A percentile compares a stretch with the other conserved stretches of the same genome.
phyloP scores from a whole-genome alignment of 306 rosid genomes.

The Arachis stenosperma region DNA sequence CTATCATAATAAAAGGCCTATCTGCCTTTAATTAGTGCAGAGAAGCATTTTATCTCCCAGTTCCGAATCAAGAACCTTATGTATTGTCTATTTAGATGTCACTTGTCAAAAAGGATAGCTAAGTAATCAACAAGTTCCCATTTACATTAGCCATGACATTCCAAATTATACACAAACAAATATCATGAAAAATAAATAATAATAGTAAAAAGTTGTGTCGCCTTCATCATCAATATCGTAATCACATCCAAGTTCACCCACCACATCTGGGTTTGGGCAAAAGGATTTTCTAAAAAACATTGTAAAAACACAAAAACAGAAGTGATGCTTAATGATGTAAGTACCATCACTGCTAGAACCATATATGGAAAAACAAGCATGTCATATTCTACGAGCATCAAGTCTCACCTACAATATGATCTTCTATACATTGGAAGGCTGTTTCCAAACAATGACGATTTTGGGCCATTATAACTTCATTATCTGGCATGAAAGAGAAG shows the following conservation, averaged over 20 bases:
- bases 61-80: background rate
- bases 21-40: too few species aligned
- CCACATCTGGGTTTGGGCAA: slow-evolving; percentile 1
- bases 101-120: background rate
- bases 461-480: slow-evolving; percentile 92
- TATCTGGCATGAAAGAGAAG: slow-evolving; percentile 99
- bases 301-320: slow-evolving; percentile 12
- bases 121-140: slow-evolving; percentile 14
- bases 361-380: slow-evolving; percentile 13
- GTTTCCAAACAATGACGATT: slow-evolving; percentile 95
- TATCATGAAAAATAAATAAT: background rate
- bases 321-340: slow-evolving; percentile 8
- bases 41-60: background rate
- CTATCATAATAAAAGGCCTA: too few species aligned
- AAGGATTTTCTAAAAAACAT: slow-evolving; percentile 1
- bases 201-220: background rate
- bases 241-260: slow-evolving; percentile 16
- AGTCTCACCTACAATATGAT: slow-evolving; percentile 64
- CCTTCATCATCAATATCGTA: slow-evolving; percentile 7
- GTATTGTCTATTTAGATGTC: background rate
- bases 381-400: slow-evolving; percentile 25
- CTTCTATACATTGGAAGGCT: slow-evolving; percentile 87
- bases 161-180: slow-evolving; percentile 15
- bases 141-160: slow-evolving; percentile 20
- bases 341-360: background rate